phyloP scores from a whole-genome alignment of 2,329 filamentous ascomycete species.

The Aspergillus oerlinghausenensis region DNA sequence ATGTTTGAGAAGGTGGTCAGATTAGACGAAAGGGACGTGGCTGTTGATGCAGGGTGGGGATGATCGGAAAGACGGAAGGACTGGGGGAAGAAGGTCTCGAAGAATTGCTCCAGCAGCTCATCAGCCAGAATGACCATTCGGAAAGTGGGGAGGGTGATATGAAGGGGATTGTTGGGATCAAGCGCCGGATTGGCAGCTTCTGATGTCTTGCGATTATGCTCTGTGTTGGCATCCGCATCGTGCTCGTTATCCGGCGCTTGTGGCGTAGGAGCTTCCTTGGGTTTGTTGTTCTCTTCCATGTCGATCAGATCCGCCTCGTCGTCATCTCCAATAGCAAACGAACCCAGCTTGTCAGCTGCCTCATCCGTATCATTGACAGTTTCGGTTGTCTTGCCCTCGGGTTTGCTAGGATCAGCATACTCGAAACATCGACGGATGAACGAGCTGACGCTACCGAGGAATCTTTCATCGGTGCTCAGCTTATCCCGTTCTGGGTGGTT shows the following conservation, averaged over 20 bases:
- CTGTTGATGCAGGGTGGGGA: slow-evolving; percentile 44
- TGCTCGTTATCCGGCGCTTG: slow-evolving; percentile 12
- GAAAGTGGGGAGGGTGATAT: slow-evolving; percentile 96
- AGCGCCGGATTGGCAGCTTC: slow-evolving; percentile 83
- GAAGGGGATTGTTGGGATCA: slow-evolving; percentile 85
- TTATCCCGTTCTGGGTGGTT: slow-evolving; percentile 37
- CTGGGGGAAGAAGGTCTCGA: slow-evolving; percentile 89
- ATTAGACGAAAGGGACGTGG: slow-evolving; percentile 56
- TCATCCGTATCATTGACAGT: slow-evolving; percentile 28
- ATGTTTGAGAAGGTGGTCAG: slow-evolving; percentile 82
- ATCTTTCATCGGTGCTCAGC: slow-evolving; percentile 73
- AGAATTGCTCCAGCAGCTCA: slow-evolving; percentile 92
- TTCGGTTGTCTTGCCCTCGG: slow-evolving; percentile 46
- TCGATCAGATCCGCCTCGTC: slow-evolving; percentile 50
- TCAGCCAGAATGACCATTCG: slow-evolving; percentile 97
- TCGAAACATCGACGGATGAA: slow-evolving; percentile 97
- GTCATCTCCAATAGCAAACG: slow-evolving; percentile 74
- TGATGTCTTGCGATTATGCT: slow-evolving; percentile 57
- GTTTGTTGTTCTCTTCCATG: slow-evolving; percentile 30
- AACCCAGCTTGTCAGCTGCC: slow-evolving; percentile 42
- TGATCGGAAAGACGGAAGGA: slow-evolving; percentile 82
- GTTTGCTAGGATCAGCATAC: slow-evolving; percentile 89
- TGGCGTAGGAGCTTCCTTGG: slow-evolving; percentile 17
- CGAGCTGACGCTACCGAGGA: slow-evolving; percentile 86
- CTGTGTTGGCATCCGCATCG: slow-evolving; percentile 25